Base-by-base conservation (phyloP, 1,139 yeast genomes). In the Kazachstania sp. region DNA sequence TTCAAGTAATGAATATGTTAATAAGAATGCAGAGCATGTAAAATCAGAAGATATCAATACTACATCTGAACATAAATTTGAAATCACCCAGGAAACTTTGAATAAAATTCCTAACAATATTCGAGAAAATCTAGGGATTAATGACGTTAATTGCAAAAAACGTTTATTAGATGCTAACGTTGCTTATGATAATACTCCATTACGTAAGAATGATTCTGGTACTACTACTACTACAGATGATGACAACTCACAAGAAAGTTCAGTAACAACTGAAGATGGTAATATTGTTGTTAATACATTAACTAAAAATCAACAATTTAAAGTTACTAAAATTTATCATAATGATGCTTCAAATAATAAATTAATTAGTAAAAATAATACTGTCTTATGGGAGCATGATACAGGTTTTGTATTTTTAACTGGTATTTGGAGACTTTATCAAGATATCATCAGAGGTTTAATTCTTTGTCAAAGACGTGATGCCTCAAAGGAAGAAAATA, bases 381-480 rank as follows among this genome's bases (percentile, higher is more conserved):
- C 87, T 79, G 76, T 90, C 49, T 81, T 87, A 52, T 88, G 97
- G 97, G 95, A 86, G 64, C 82, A 83, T 61, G 79, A 77, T 57
- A 81, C 94, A 0, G 96, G 97, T 0, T 83, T 81, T 63, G 96
- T 88, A 9, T 95, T 87, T 63, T 73, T 88, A 49, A 88, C 97
- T 0, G 96, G 96, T 0, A 73, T 88, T 47, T 88, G 97, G 96
- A 86, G 88, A 65, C 49, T 63, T 29, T 64, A 60, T 50, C 67
- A 64, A 52, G 67, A 63, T 49, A 61, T 63, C 9, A 61, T 62
- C 61, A 55, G 56, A 32, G 63, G 59, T n/a, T 48, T 60, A 41
- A 51, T 52, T 18, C 40, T 43, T 4, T 36, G 47, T 11, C 44
- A 37, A 15, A 40, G 47, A 36, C 16, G 16, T 12, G 23, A 29